Percentiles rank a stretch among this genome's conserved stretches.
Evolutionary conservation across 1,139 yeast genomes (phyloP).

Genomic region (Geotrichum europaeum): DNA sequence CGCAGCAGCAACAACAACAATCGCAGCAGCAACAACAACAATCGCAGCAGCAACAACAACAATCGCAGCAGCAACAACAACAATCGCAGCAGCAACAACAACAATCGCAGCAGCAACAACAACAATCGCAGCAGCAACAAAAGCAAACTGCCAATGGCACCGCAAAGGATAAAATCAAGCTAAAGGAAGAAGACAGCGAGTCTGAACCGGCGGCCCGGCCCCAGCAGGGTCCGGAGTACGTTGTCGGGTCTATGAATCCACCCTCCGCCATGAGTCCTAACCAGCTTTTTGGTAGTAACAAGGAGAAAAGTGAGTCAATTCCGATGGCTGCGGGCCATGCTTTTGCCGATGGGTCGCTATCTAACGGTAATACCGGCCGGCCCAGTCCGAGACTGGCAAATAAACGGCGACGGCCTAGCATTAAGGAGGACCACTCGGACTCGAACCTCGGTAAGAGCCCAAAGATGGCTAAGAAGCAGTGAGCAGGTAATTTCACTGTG

Average conservation of each 20-base stretch:
- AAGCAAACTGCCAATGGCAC: conserved; percentile 1
- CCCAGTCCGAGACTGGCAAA: conserved; percentile 18
- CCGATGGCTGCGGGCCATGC: not conserved
- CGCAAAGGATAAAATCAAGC: conserved; percentile 18
- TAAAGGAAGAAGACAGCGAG: conserved; percentile 16
- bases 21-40: not conserved
- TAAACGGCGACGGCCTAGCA: conserved; percentile 19
- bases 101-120: not conserved
- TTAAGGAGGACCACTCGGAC: conserved; percentile 16
- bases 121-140: not conserved
- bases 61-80: not conserved
- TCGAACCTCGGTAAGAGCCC: conserved; percentile 14
- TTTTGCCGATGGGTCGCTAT: not conserved
- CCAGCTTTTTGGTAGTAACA: not conserved
- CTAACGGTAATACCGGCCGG: not conserved
- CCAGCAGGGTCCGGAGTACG: not conserved
- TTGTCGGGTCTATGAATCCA: not conserved
- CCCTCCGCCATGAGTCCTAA: not conserved
- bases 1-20: not conserved
- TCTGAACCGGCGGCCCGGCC: not conserved
- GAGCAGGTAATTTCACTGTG: not conserved
- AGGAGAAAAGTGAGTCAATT: not conserved
- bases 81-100: not conserved
- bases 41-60: conserved; percentile 9
- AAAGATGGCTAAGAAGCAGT: conserved; percentile 13